These are phyloP conservation scores for Monosporascus sp. DNA, from an alignment of 2,329 filamentous ascomycete genomes.

Conservation along the genomic window DNA sequence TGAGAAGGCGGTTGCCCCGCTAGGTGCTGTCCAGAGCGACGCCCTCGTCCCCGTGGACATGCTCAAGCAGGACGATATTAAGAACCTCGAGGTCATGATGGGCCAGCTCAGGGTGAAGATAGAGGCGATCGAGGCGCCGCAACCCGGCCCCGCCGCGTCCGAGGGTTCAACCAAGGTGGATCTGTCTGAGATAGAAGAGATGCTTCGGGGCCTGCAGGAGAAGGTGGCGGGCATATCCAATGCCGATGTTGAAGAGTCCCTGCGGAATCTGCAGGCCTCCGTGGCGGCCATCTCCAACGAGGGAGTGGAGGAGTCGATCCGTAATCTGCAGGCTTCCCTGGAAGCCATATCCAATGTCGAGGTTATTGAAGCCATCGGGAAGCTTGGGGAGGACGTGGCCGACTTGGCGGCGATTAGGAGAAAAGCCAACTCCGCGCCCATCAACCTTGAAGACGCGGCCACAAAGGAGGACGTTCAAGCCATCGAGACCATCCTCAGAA, in stretches of 20 bases:
- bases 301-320: not conserved
- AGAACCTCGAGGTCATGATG: slow-evolving; percentile 79
- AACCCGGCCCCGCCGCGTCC: slow-evolving; percentile 24
- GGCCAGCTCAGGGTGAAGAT: slow-evolving; percentile 79
- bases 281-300: slow-evolving; percentile 26
- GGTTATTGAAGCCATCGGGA: slow-evolving; percentile 13
- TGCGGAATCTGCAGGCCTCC: slow-evolving; percentile 35
- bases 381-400: not conserved
- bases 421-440: slow-evolving; percentile 17
- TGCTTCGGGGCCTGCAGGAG: slow-evolving; percentile 50
- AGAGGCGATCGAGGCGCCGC: slow-evolving; percentile 63
- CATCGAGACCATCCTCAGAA: slow-evolving; percentile 83
- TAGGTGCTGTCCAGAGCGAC: slow-evolving; percentile 46
- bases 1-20: slow-evolving; percentile 28
- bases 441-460: slow-evolving; percentile 43
- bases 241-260: slow-evolving; percentile 44
- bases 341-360: slow-evolving; percentile 36
- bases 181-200: slow-evolving; percentile 42
- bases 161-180: slow-evolving; percentile 43
- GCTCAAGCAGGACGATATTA: slow-evolving; percentile 68
- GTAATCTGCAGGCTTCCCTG: slow-evolving; percentile 1
- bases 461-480: slow-evolving; percentile 82
- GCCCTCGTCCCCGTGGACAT: slow-evolving; percentile 46
- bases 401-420: slow-evolving; percentile 10
- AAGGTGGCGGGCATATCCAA: slow-evolving; percentile 39